Base-by-base conservation (phyloP, 2,329 filamentous ascomycete species). In the Claviceps paspali region DNA sequence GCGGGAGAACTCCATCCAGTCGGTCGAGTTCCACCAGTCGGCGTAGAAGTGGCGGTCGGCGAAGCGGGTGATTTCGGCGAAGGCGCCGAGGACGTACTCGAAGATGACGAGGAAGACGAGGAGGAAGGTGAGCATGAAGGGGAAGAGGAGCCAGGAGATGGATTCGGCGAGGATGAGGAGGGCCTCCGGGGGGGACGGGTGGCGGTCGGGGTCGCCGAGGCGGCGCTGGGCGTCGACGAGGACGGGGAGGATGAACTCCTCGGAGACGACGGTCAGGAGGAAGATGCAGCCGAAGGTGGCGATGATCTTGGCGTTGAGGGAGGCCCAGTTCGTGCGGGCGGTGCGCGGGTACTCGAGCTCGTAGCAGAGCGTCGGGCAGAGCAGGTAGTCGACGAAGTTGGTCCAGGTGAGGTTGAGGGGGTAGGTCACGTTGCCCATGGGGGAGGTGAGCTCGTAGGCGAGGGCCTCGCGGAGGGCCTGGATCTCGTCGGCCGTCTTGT, bases 101-200 rank as follows among this genome's bases (percentile, higher is more conserved):
- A 96, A 98, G 50, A 96, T 96, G 57, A 95, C 86, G 41, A 98
- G 76, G 64, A 98, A 98, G 38, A 96, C 87, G 33, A 96, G 76
- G 4, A 96, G 66, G 56, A 96, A 92, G 4, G 80, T 93, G 43
- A 96, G 70, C 84, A 95, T 95, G 59, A 96, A 98, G 3, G 91
- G 91, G 60, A 95, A 96, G 17, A 98, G 71, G 14, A 98, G 74
- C 67, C 83, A 78, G 40, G 82, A 88, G 52, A 94, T 87, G 11
- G 82, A 86, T 65, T 96, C 91, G 21, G 82, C 76, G 18, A 98
- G 69, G 46, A 95, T 77, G 41, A 98, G 72, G 3, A 76, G 67
- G 39, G 73, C 75, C 44, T 96, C 91, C 2, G 70, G 61, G 29
- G 67, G 56, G 3, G 59, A 51, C 2, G 52, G 44, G 49, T 38